These are phyloP conservation scores for Alternaria postmessia DNA, from an alignment of 2,329 filamentous ascomycete genomes.

Conservation along the genomic window DNA sequence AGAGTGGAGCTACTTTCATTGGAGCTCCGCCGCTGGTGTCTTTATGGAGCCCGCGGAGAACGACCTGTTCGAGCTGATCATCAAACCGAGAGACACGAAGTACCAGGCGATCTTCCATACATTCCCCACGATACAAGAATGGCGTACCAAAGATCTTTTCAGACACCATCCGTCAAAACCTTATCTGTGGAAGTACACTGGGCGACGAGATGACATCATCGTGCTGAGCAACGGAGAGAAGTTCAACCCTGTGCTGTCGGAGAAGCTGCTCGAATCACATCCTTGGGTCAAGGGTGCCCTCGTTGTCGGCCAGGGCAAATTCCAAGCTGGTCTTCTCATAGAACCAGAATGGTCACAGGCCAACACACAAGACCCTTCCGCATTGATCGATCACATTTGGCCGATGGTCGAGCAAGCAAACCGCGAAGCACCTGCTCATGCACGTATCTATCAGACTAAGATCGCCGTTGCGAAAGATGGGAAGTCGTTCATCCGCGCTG, in stretches of 20 bases:
- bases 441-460: constrained; percentile 25
- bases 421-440: constrained; percentile 30
- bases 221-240: constrained; percentile 45
- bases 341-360: constrained; percentile 21
- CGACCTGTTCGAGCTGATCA: constrained; percentile 4
- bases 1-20: constrained; percentile 6
- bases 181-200: constrained; percentile 32
- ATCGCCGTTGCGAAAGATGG: constrained; percentile 21
- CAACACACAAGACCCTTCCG: neutral
- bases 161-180: constrained; percentile 26
- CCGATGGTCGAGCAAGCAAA: constrained; percentile 32
- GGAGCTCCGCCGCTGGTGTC: neutral
- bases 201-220: constrained; percentile 47
- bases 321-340: constrained; percentile 30
- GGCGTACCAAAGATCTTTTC: constrained; percentile 28
- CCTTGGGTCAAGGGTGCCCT: constrained; percentile 24
- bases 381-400: constrained; percentile 35
- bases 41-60: constrained; percentile 9
- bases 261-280: constrained; percentile 24
- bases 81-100: constrained; percentile 3
- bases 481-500: constrained; percentile 26
- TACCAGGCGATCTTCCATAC: constrained; percentile 9
- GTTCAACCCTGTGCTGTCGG: constrained; percentile 31
- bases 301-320: constrained; percentile 29
- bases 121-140: constrained; percentile 2